Conservation (phyloP, 371 early-diverging fungal genomes). For the Apophysomyces elegans region DNA sequence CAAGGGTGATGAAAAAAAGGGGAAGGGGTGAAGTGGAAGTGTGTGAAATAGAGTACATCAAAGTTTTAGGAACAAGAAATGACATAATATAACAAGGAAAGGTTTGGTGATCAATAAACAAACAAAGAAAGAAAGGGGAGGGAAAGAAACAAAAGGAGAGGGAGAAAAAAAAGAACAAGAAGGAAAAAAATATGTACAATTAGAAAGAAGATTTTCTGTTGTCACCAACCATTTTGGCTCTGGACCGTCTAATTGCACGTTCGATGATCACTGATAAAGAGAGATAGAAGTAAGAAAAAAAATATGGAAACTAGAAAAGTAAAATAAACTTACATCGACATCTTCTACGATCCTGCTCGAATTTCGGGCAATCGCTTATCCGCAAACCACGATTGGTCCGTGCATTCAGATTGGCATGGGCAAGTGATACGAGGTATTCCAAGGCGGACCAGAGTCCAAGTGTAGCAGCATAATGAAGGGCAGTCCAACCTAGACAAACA, state of each 20-base stretch:
- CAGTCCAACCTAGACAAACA: constrained; percentile 46
- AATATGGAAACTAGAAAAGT: neutral
- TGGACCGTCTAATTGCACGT: constrained; percentile 8
- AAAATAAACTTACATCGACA: constrained; percentile 36
- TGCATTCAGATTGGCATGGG: constrained; percentile 34
- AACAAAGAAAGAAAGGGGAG: constrained; percentile 11
- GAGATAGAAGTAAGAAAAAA: neutral
- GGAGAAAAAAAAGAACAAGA: neutral
- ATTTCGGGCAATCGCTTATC: constrained; percentile 45
- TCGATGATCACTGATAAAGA: constrained; percentile 11
- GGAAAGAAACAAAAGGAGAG: constrained; percentile 3
- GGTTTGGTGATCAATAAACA: neutral
- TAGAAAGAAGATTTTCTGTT: neutral
- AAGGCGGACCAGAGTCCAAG: constrained; percentile 45
- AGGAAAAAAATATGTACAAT: constrained; percentile 2
- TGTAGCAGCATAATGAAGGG: constrained; percentile 52
- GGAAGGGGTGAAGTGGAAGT: neutral
- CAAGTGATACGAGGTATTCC: constrained; percentile 29
- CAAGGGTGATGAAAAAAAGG: constrained; percentile 7
- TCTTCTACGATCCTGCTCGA: constrained; percentile 31
- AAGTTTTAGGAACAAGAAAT: constrained; percentile 1
- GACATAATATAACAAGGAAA: constrained; percentile 17
- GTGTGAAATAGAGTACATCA: constrained; percentile 10
- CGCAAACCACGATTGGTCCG: constrained; percentile 35
- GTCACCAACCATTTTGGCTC: constrained; percentile 2